Conservation (phyloP, 345 rosid genomes). For the Camelina hispida region DNA sequence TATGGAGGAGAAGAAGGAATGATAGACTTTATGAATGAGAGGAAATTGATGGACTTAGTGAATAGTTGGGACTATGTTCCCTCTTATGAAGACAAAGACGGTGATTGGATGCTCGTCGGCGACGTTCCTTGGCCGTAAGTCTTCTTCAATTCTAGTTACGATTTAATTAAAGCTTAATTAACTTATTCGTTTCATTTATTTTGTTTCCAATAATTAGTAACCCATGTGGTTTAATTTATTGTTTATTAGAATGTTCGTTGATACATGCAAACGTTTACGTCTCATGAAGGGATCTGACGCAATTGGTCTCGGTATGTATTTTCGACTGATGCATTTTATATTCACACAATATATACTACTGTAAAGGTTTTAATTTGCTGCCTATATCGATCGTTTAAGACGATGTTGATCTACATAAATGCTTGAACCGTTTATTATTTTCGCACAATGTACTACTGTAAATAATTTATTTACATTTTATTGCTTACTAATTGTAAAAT, state of each 20-base stretch:
- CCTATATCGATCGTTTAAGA: background rate
- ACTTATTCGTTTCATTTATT: background rate
- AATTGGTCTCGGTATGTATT: conserved; percentile 64
- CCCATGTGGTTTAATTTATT: background rate
- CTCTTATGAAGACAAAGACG: conserved; percentile 93
- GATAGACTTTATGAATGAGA: conserved; percentile 79
- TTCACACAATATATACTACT: background rate
- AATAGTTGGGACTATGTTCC: conserved; percentile 80
- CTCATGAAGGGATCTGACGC: conserved; percentile 91
- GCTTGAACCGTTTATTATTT: background rate
- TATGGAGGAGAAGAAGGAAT: conserved; percentile 82
- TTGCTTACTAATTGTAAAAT: background rate
- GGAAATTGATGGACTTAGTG: conserved; percentile 70
- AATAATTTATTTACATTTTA: background rate
- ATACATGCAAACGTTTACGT: conserved; percentile 86
- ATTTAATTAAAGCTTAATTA: background rate
- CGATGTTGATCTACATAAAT: background rate
- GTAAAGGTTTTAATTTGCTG: background rate
- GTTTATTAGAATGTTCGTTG: conserved; percentile 76
- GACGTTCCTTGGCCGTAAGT: conserved; percentile 97
- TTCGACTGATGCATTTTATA: conserved; percentile 11
- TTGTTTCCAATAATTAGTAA: background rate
- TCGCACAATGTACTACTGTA: background rate
- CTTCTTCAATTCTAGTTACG: conserved; percentile 4
- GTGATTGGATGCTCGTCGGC: conserved; percentile 97